A percentile compares a stretch with the other conserved stretches of the same genome.
Evolutionary conservation across 1,284 basidiomycete genomes (phyloP).

Genomic region (Irpex sp.): DNA sequence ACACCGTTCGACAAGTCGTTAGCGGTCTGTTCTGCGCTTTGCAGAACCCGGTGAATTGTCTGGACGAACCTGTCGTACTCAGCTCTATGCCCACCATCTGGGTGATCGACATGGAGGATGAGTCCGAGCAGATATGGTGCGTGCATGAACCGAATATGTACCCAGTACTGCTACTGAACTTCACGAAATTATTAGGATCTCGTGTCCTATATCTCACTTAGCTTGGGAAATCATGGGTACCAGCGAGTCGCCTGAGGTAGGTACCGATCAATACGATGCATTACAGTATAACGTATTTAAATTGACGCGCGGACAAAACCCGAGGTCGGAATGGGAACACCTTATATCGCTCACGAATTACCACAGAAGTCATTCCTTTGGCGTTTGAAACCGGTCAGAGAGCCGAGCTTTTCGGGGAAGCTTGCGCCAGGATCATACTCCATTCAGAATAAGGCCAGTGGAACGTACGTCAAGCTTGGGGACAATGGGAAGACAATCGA

Average conservation of each 20-base stretch:
- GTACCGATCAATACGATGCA: not conserved
- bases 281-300: not conserved
- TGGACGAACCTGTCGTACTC: not conserved
- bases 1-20: constrained; percentile 3
- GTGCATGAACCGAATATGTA: not conserved
- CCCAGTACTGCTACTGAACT: not conserved
- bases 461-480: constrained; percentile 3
- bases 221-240: not conserved
- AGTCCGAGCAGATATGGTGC: constrained; percentile 1
- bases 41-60: not conserved
- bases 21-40: constrained; percentile 9
- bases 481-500: constrained; percentile 6
- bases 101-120: not conserved
- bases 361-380: not conserved
- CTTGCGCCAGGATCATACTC: constrained; percentile 8
- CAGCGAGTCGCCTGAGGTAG: not conserved
- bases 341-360: not conserved
- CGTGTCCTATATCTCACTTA: not conserved
- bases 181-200: not conserved
- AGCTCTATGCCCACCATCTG: constrained; percentile 7
- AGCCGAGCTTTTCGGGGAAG: not conserved
- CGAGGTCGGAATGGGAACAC: not conserved
- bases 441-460: constrained; percentile 8
- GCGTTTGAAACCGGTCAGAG: not conserved
- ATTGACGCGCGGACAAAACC: no score